These are phyloP conservation scores for Annulohypoxylon stygium DNA, from an alignment of 495 filamentous ascomycete species.

Conservation along the genomic window DNA sequence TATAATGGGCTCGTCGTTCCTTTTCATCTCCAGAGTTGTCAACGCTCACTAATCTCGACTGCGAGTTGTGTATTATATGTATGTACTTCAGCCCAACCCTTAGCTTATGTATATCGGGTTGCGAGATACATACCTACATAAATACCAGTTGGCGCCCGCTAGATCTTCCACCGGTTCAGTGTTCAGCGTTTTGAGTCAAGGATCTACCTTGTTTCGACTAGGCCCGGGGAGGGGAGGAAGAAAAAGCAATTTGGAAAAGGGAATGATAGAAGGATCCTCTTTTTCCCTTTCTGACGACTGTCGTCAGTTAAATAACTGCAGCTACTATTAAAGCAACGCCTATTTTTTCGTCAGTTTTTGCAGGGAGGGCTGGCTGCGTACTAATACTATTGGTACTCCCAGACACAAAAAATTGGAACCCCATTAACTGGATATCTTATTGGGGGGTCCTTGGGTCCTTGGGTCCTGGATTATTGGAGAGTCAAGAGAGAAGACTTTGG, in stretches of 20 bases:
- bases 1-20: conserved; percentile 33
- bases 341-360: conserved; percentile 29
- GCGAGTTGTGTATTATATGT: neutral
- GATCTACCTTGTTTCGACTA: conserved; percentile 44
- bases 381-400: conserved; percentile 35
- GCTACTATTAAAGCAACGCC: conserved; percentile 29
- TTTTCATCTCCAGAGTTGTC: conserved; percentile 29
- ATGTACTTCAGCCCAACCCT: neutral
- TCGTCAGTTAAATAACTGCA: conserved; percentile 22
- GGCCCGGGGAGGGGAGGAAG: conserved; percentile 27
- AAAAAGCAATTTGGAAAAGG: conserved; percentile 41
- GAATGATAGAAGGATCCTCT: conserved; percentile 33
- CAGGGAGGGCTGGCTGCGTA: conserved; percentile 32
- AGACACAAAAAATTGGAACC: conserved; percentile 40
- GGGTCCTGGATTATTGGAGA: neutral
- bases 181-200: conserved; percentile 36
- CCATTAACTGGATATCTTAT: conserved; percentile 43
- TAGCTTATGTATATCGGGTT: neutral
- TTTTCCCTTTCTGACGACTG: conserved; percentile 34
- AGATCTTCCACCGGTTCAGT: conserved; percentile 27
- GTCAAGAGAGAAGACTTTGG: conserved; percentile 20
- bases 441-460: conserved; percentile 19
- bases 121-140: neutral
- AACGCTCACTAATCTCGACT: conserved; percentile 28
- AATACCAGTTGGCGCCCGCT: conserved; percentile 2